Evolutionary conservation across 345 rosid genomes (phyloP), one percentile per base, ranked within the genome.

Genomic region (Salix arbutifolia): DNA sequence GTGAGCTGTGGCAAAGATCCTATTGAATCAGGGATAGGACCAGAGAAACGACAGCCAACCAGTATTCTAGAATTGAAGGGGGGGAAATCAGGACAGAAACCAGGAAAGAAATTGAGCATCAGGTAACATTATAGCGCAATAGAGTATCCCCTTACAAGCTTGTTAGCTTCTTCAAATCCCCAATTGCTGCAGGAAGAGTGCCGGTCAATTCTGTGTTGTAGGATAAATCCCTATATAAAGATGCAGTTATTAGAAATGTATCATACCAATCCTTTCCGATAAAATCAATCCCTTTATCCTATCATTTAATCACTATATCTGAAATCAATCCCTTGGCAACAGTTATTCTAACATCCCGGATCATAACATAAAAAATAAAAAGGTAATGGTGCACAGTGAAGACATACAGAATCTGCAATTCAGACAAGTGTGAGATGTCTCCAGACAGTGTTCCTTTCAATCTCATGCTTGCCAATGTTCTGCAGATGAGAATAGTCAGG

Each of bases 11-110:
- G 38, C 14, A 96, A 80, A 12, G 87, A 81, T 76, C 99, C 99
- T 18, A 96, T 79, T 0, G 97, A 69, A 2, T 79, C 80, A 5
- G 99, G 99, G 76, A 96, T 83, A 52, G 70, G 84, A 69, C 98
- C 99, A 50, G 75, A 75, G 82, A 96, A 86, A 74, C 90, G 25
- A 73, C 98, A 96, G 69, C 97, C 94, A 28, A 90, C 89, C 72
- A 96, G 90, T 40, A 87, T 78, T 81, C 99, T 94, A 86, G 21
- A 74, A 76, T 44, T 28, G 26, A 76, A 73, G 76, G 33, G 44
- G 18, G 11, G 16, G 14, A 35, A 18, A 25, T 25, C 67, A 70
- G 80, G 50, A 52, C 23, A 26, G 52, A 6, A 9, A 25, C 21
- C 42, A 65, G 31, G 70, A 31, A 25, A 76, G 28, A 76, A 69